A percentile compares a stretch with the other conserved stretches of the same genome.
phyloP scores from a whole-genome alignment of 495 filamentous ascomycete species.

The Lindgomyces ingoldianus region DNA sequence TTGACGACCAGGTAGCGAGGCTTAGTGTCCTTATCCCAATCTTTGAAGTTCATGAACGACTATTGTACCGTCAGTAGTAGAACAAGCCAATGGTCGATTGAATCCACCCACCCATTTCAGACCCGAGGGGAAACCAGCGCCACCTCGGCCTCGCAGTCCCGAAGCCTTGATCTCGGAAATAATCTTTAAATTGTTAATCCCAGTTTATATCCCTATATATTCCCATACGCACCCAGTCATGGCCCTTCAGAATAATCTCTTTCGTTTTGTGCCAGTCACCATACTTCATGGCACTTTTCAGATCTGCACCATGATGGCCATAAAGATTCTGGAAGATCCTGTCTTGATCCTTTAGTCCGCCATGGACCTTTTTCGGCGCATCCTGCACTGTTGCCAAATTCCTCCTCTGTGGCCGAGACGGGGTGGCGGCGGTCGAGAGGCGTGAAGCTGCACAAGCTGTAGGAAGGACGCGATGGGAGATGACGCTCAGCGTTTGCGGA shows the following conservation, averaged over 20 bases:
- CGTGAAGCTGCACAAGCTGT: constrained; percentile 45
- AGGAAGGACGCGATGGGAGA: constrained; percentile 60
- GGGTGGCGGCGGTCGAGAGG: constrained; percentile 42
- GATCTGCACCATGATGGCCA: constrained; percentile 82
- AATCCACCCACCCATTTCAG: constrained; percentile 82
- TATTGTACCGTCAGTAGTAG: constrained; percentile 43
- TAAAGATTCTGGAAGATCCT: constrained; percentile 99
- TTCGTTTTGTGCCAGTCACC: constrained; percentile 99
- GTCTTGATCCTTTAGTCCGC: constrained; percentile 90
- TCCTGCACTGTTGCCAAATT: constrained; percentile 90
- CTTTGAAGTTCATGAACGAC: constrained; percentile 99
- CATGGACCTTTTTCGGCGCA: constrained; percentile 71
- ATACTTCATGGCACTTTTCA: constrained; percentile 95
- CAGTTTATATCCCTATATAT: not conserved
- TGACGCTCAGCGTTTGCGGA: constrained; percentile 52
- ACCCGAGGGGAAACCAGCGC: constrained; percentile 95
- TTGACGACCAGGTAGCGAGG: constrained; percentile 97
- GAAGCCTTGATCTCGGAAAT: constrained; percentile 96
- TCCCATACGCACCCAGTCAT: constrained; percentile 78
- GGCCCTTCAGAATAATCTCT: constrained; percentile 93
- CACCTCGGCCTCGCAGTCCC: constrained; percentile 90
- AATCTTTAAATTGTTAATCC: constrained; percentile 56
- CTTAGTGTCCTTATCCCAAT: constrained; percentile 97
- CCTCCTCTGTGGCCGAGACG: constrained; percentile 55
- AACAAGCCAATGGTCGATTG: not conserved